Conservation (phyloP, 352 stramenopile species). For the Globisporangium polare region DNA sequence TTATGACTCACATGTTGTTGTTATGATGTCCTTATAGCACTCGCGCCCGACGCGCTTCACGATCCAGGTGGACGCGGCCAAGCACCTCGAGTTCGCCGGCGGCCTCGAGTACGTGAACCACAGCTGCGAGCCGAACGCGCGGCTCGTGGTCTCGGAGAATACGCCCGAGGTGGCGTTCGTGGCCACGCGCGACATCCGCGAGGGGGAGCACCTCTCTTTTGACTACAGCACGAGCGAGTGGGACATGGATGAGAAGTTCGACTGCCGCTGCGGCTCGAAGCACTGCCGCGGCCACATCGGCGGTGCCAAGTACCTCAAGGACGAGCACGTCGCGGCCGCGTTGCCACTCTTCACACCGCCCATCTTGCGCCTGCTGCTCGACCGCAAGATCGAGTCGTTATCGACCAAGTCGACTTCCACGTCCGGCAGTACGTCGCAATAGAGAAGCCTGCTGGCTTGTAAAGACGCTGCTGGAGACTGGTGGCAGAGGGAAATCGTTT, state of each 20-base stretch:
- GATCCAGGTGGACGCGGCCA: slow-evolving; percentile 66
- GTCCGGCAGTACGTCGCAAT: not conserved
- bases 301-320: slow-evolving; percentile 78
- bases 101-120: slow-evolving; percentile 88
- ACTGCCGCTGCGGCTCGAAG: slow-evolving; percentile 67
- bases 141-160: slow-evolving; percentile 73
- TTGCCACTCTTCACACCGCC: slow-evolving; percentile 73
- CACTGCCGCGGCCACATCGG: slow-evolving; percentile 66
- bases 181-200: slow-evolving; percentile 63
- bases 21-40: slow-evolving; percentile 19
- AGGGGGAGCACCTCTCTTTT: slow-evolving; percentile 78
- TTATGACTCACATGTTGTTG: not conserved
- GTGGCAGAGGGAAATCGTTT: not conserved
- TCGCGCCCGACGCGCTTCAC: slow-evolving; percentile 76
- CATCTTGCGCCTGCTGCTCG: slow-evolving; percentile 62
- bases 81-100: slow-evolving; percentile 82
- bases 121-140: slow-evolving; percentile 82
- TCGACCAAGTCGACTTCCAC: no score
- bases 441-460: not conserved
- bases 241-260: slow-evolving; percentile 91
- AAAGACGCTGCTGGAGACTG: not conserved
- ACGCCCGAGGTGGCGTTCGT: slow-evolving; percentile 72
- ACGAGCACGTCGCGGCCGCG: slow-evolving; percentile 41
- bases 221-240: slow-evolving; percentile 90
- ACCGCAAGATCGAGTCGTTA: slow-evolving; percentile 33